These are phyloP conservation scores for Metschnikowia chrysomelidarum DNA, from an alignment of 805 yeast genomes.

Conservation along the genomic window DNA sequence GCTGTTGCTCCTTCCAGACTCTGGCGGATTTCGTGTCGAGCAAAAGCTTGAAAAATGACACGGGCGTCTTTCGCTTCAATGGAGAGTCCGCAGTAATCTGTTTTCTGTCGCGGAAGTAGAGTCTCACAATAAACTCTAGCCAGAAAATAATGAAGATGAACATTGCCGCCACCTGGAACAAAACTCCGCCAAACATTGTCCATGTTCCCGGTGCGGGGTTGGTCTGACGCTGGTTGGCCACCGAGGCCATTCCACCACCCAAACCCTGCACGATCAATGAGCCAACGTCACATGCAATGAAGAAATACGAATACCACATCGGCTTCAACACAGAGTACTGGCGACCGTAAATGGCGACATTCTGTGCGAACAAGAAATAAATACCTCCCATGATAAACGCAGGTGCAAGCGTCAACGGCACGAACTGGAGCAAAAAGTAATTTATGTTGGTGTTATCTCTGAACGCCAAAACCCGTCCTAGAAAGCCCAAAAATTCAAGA, in stretches of 20 bases:
- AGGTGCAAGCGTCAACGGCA: conserved; percentile 38
- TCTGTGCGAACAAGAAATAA: conserved; percentile 40
- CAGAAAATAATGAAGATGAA: conserved; percentile 33
- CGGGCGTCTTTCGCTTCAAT: conserved; percentile 14
- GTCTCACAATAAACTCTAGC: conserved; percentile 33
- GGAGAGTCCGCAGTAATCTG: conserved; percentile 15
- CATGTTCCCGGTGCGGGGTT: conserved; percentile 34
- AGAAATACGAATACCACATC: conserved; percentile 43
- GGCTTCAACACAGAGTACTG: conserved; percentile 38
- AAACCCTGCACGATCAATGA: conserved; percentile 38
- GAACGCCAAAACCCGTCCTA: conserved; percentile 35
- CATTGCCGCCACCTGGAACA: conserved; percentile 40
- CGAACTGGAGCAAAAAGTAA: conserved; percentile 32
- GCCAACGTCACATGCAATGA: conserved; percentile 36
- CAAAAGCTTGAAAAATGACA: conserved; percentile 23
- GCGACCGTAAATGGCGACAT: conserved; percentile 39
- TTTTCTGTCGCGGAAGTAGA: conserved; percentile 27
- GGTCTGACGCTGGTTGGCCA: conserved; percentile 24
- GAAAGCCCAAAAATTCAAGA: conserved; percentile 37
- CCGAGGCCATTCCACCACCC: conserved; percentile 38
- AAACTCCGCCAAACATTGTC: conserved; percentile 39
- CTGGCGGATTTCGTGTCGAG: conserved; percentile 25
- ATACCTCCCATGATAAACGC: conserved; percentile 44
- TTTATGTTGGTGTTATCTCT: conserved; percentile 22
- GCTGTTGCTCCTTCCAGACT: conserved; percentile 21